Evolutionary conservation across 2,329 filamentous ascomycete genomes (phyloP).

Genomic region (Trichophyton verrucosum): DNA sequence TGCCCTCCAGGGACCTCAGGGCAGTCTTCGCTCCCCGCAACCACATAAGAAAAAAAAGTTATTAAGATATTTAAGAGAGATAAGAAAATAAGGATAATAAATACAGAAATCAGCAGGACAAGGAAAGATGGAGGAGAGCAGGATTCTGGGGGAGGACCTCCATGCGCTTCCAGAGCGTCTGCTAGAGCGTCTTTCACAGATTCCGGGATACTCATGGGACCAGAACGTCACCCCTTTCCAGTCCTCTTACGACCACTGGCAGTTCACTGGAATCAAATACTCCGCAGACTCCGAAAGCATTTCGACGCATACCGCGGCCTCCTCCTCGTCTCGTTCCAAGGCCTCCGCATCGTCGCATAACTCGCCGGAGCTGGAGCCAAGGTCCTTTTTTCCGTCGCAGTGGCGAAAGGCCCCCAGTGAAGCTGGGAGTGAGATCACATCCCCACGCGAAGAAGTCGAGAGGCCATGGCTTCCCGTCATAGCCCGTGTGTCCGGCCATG

Average conservation of each 20-base stretch:
- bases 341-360: slow-evolving; percentile 33
- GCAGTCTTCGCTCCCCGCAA: neutral
- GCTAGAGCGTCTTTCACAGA: slow-evolving; percentile 59
- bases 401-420: slow-evolving; percentile 42
- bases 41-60: no score
- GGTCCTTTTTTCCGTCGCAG: slow-evolving; percentile 33
- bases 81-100: no score
- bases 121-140: slow-evolving; percentile 17
- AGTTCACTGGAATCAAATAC: slow-evolving; percentile 51
- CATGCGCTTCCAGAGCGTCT: slow-evolving; percentile 52
- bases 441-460: slow-evolving; percentile 30
- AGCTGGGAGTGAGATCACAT: slow-evolving; percentile 33
- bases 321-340: slow-evolving; percentile 35
- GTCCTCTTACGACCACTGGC: slow-evolving; percentile 80
- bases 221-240: slow-evolving; percentile 41
- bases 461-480: slow-evolving; percentile 51
- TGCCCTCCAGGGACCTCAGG: neutral
- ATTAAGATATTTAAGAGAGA: no score
- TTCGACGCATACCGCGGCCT: slow-evolving; percentile 15
- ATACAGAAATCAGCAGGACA: no score
- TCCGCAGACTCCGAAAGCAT: slow-evolving; percentile 35
- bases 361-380: slow-evolving; percentile 32
- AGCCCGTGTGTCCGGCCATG: slow-evolving; percentile 70
- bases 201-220: slow-evolving; percentile 67
- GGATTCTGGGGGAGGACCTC: slow-evolving; percentile 35